A percentile compares a stretch with the other conserved stretches of the same genome.
Conservation (phyloP, 345 rosid genomes). For the Ceriops decandra region DNA sequence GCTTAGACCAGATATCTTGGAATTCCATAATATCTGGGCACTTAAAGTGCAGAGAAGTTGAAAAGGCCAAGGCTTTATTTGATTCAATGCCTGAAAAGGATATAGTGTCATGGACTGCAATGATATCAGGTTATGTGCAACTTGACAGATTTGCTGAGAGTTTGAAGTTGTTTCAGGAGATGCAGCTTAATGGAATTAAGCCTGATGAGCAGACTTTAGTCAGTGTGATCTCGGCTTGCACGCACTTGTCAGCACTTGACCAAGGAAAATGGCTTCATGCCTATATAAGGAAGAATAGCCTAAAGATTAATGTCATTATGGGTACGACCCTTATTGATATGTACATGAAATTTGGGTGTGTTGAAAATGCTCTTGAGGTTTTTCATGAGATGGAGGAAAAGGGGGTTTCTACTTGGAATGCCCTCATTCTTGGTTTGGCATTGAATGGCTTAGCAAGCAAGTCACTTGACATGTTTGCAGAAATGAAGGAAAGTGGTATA, state of each 20-base stretch:
- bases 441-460: slow-evolving; percentile 45
- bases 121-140: slow-evolving; percentile 56
- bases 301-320: slow-evolving; percentile 41
- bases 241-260: slow-evolving; percentile 47
- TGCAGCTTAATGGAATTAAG: slow-evolving; percentile 39
- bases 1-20: slow-evolving; percentile 51
- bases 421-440: slow-evolving; percentile 51
- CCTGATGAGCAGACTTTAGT: slow-evolving; percentile 52
- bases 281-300: slow-evolving; percentile 39
- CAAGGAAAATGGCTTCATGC: slow-evolving; percentile 57
- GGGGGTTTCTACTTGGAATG: slow-evolving; percentile 60
- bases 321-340: slow-evolving; percentile 55
- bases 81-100: slow-evolving; percentile 48
- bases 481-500: slow-evolving; percentile 43
- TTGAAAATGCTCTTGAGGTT: slow-evolving; percentile 47
- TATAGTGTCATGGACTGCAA: slow-evolving; percentile 49
- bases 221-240: slow-evolving; percentile 53
- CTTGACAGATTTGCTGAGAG: slow-evolving; percentile 37
- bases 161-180: slow-evolving; percentile 40
- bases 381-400: slow-evolving; percentile 40
- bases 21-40: slow-evolving; percentile 63
- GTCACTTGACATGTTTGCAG: slow-evolving; percentile 40
- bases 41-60: slow-evolving; percentile 37
- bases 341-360: slow-evolving; percentile 59
- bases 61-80: slow-evolving; percentile 47